A percentile compares a stretch with the other conserved stretches of the same genome.
These are phyloP conservation scores for thale cress (Arabidopsis thaliana) DNA, from an alignment of 345 rosid species.

Conservation along the genomic window DNA sequence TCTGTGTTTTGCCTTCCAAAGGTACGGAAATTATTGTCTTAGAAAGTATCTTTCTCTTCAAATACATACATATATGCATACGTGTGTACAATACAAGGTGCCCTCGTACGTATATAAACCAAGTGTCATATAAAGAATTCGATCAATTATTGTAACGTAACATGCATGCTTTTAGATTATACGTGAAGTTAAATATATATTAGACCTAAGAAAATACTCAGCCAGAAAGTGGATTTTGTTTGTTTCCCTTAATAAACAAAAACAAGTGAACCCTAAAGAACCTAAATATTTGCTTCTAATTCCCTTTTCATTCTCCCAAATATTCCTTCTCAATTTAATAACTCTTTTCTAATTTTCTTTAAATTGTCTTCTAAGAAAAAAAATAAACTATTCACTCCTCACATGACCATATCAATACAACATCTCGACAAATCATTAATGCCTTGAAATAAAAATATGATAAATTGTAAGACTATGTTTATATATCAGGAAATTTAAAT, in stretches of 20 bases:
- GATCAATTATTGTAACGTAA: conserved; percentile 7
- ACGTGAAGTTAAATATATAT: conserved; percentile 1
- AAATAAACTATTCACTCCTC: conserved; percentile 47
- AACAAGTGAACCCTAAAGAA: conserved; percentile 52
- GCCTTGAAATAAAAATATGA: not conserved
- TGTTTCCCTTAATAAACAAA: conserved; percentile 50
- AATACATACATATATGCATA: not conserved
- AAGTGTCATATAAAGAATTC: conserved; percentile 10
- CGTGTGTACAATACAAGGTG: conserved; percentile 13
- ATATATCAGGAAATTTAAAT: not conserved
- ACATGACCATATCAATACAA: conserved; percentile 45
- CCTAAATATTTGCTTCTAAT: conserved; percentile 58
- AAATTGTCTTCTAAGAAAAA: conserved; percentile 18
- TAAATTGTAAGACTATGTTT: not conserved
- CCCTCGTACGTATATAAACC: not conserved
- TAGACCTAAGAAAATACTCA: conserved; percentile 44
- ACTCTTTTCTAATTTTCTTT: conserved; percentile 28
- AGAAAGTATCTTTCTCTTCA: conserved; percentile 21
- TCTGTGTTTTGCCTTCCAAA: conserved; percentile 19
- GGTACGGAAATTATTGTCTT: not conserved
- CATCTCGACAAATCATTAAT: conserved; percentile 33
- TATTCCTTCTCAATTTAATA: conserved; percentile 59
- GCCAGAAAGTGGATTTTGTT: conserved; percentile 58
- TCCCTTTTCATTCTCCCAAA: conserved; percentile 70
- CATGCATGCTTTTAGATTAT: not conserved